phyloP scores from a whole-genome alignment of 2,329 filamentous ascomycete genomes.

The Fusarium vanettenii region DNA sequence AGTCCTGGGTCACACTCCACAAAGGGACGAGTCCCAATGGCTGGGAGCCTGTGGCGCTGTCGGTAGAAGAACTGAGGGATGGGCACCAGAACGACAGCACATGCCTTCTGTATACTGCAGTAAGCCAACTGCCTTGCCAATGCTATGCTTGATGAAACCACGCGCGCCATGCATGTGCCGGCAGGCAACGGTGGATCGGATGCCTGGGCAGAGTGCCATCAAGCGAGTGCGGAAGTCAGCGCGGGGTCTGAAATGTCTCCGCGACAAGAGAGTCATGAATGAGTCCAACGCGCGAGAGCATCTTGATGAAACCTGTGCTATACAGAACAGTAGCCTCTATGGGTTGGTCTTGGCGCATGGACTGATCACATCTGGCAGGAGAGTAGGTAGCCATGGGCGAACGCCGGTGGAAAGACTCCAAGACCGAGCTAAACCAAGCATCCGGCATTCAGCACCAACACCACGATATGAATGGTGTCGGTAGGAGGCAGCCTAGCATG shows the following conservation, averaged over 20 bases:
- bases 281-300: constrained; percentile 8
- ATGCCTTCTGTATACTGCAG: constrained; percentile 5
- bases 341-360: constrained; percentile 14
- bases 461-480: neutral
- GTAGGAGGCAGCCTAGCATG: constrained; percentile 2
- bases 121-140: constrained; percentile 27
- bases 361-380: constrained; percentile 3
- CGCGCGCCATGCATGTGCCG: constrained; percentile 38
- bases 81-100: constrained; percentile 30
- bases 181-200: constrained; percentile 39
- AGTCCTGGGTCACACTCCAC: neutral
- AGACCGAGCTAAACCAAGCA: constrained; percentile 5
- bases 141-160: constrained; percentile 25
- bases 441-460: constrained; percentile 7
- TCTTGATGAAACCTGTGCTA: constrained; percentile 10
- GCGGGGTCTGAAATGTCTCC: constrained; percentile 21
- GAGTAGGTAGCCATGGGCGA: constrained; percentile 12
- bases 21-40: constrained; percentile 1
- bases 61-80: constrained; percentile 29
- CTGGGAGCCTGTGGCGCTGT: constrained; percentile 15
- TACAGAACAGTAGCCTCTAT: constrained; percentile 19
- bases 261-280: constrained; percentile 8
- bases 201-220: constrained; percentile 30
- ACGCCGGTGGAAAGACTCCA: neutral
- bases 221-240: constrained; percentile 26